phyloP scores from a whole-genome alignment of 208 protist species.

The Entamoeba nuttalli region DNA sequence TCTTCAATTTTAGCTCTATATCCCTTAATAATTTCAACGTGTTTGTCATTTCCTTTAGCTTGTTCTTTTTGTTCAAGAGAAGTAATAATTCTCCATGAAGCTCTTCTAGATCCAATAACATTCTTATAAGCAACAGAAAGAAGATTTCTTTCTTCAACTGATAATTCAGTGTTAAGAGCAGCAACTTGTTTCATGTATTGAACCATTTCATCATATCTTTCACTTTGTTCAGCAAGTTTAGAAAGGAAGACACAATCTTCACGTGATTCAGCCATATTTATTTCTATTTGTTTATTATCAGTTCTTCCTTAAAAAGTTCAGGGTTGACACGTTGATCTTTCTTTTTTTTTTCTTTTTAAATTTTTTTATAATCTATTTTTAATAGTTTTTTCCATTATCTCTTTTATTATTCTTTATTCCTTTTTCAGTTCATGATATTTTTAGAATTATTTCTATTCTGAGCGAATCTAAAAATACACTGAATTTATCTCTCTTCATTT shows the following conservation, averaged over 20 bases:
- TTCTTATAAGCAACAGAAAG: constrained; percentile 99
- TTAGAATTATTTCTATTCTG: background rate
- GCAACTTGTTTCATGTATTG: constrained; percentile 88
- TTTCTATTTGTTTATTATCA: background rate
- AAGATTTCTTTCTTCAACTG: constrained; percentile 95
- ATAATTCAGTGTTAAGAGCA: constrained; percentile 69
- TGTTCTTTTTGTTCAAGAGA: constrained; percentile 85
- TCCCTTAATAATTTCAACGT: constrained; percentile 65
- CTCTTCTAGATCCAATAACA: constrained; percentile 87
- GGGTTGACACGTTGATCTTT: too few species aligned
- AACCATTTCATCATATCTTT: constrained; percentile 96
- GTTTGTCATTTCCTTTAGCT: constrained; percentile 50
- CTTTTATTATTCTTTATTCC: background rate
- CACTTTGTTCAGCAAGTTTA: constrained; percentile 90
- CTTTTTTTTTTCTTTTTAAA: background rate
- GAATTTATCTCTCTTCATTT: background rate
- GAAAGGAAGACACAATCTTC: constrained; percentile 76
- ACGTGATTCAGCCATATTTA: constrained; percentile 26
- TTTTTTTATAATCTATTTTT: background rate
- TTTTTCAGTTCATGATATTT: background rate
- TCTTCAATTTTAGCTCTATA: constrained; percentile 82
- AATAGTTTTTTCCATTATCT: background rate
- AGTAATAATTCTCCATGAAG: constrained; percentile 90
- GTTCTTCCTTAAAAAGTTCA: too few species aligned
- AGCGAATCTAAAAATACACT: background rate